Evolutionary conservation across 495 filamentous ascomycete genomes (phyloP), one percentile per base, ranked within the genome.

Genomic region (Mytilinidion resinicola): DNA sequence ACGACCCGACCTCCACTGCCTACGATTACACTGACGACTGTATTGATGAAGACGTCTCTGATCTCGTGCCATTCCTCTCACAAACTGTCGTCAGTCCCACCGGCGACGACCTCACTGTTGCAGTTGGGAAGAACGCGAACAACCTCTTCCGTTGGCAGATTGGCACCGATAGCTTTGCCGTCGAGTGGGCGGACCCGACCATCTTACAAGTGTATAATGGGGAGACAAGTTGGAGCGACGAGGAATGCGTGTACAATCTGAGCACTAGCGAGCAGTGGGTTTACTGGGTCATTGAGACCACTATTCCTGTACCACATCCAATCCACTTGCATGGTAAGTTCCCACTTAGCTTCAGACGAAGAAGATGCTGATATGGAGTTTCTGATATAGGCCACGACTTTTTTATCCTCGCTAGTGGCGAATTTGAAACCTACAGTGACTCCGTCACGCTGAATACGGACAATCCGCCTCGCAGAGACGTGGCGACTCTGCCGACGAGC

Each of bases 391-490:
- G 25, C 17, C 69, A 71, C 54, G 69, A 71, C 60, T 67, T 69
- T 53, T 68, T 50, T 53, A 39, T 71, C 51, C 53, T 71, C 25
- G 69, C 53, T 54, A 34, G 14, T 36, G 47, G 52, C 17, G 65
- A 65, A 21, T 15, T 19, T 30, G 62, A 55, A 17, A 25, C 48
- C 19, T 69, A 67, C 58, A 36, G 25, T 39, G 38, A 20, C 36
- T 9, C n/a, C 9, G 52, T 59, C 8, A 21, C 61, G 14, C 58
- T 69, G 10, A 67, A 69, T 47, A 39, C 62, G 17, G 48, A 43
- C 20, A 69, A 68, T 55, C 69, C 69, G 34, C 65, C 67, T n/a
- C 64, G 69, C 39, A 59, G 69, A 30, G 69, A 71, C 51, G 55
- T 58, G 20, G 69, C 63, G 8, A 47, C 64, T 15, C 58, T 71